Evolutionary conservation across 2,329 filamentous ascomycete species (phyloP).

Genomic region (Botrytis deweyae): DNA sequence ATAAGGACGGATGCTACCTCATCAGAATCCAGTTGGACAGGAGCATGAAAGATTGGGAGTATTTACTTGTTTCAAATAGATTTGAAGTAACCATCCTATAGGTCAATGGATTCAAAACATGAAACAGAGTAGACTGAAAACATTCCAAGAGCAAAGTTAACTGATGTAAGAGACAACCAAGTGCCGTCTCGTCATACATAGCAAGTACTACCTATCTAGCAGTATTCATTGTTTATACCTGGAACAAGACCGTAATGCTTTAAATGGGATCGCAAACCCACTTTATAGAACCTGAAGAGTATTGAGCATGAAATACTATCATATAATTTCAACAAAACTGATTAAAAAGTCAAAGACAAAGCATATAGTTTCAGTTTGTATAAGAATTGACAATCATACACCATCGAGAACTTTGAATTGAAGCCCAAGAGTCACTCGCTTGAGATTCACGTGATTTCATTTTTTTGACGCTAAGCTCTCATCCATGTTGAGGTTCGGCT

Average conservation of each 20-base stretch:
- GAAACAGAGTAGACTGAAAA: background rate
- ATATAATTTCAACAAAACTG: background rate
- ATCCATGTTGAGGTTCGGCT: conserved; percentile 21
- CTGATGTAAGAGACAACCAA: background rate
- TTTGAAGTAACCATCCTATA: background rate
- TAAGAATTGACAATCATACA: background rate
- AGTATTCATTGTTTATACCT: background rate
- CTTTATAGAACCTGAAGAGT: background rate
- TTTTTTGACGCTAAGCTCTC: conserved; percentile 17
- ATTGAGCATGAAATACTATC: background rate
- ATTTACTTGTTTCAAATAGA: background rate
- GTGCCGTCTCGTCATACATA: background rate
- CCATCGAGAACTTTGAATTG: background rate
- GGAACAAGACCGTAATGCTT: background rate
- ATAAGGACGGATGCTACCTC: conserved; percentile 1
- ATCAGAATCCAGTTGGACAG: background rate
- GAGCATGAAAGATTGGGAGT: background rate
- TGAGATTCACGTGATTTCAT: background rate
- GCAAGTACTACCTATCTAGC: background rate
- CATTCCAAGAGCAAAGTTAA: background rate
- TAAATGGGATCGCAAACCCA: background rate
- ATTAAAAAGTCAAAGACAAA: background rate
- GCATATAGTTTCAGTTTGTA: background rate
- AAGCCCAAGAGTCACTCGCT: background rate
- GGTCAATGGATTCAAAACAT: background rate